Evolutionary conservation across 441 rosid species (phyloP).

Genomic region (Erodium texanum): DNA sequence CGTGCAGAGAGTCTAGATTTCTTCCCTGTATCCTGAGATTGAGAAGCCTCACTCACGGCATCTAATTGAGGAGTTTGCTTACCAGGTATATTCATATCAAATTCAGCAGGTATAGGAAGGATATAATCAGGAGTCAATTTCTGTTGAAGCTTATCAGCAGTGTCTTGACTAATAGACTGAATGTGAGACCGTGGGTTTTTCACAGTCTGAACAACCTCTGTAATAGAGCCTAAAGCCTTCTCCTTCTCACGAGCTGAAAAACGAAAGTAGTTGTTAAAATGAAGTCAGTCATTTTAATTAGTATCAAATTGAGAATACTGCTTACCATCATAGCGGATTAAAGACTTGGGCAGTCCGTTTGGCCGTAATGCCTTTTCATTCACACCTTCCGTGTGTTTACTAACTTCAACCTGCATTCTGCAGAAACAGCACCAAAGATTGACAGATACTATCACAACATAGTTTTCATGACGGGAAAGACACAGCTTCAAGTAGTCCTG

Average conservation of each 20-base stretch:
- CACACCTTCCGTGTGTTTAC: slow-evolving; percentile 87
- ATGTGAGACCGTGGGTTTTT: slow-evolving; percentile 57
- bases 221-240: slow-evolving; percentile 55
- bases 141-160: slow-evolving; percentile 57
- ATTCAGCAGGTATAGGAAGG: slow-evolving; percentile 33
- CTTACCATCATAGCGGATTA: slow-evolving; percentile 89
- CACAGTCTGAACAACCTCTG: slow-evolving; percentile 83
- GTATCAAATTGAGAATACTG: neutral
- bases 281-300: neutral
- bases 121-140: slow-evolving; percentile 21
- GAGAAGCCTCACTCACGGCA: slow-evolving; percentile 22
- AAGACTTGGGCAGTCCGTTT: slow-evolving; percentile 72
- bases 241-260: slow-evolving; percentile 83
- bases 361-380: slow-evolving; percentile 74
- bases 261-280: neutral
- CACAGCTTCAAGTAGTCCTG: neutral
- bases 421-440: slow-evolving; percentile 10
- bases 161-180: slow-evolving; percentile 54
- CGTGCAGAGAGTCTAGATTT: slow-evolving; percentile 55
- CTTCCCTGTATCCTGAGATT: slow-evolving; percentile 49
- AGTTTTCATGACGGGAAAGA: neutral
- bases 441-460: neutral
- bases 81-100: slow-evolving; percentile 28
- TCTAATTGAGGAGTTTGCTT: slow-evolving; percentile 27
- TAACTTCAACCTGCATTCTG: slow-evolving; percentile 98